Base-by-base conservation (phyloP, 768 basidiomycete species). In the Mycena rebaudengoi region DNA sequence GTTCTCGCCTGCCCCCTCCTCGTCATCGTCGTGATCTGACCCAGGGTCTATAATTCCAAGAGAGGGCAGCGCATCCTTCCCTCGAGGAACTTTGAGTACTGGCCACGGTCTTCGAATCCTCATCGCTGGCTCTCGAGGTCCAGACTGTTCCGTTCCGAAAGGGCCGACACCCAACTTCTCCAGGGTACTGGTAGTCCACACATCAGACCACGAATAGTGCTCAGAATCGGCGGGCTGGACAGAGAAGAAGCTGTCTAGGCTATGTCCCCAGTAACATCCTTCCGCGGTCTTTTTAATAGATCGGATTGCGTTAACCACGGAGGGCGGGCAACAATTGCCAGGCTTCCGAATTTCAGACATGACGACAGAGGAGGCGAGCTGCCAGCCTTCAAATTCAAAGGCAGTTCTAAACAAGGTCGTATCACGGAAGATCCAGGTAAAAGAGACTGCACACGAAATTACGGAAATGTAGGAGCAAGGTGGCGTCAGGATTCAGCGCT, bases 131-230 rank as follows among this genome's bases (percentile, higher is more conserved):
- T 65, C 63, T 10, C 29, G 33, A 18, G 5, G 25, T 20, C n/a
- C 3, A 37, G 28, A 7, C 25, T 13, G 16, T 7, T 43, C 29
- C n/a, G n/a, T n/a, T n/a, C n/a, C n/a, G n/a, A n/a, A n/a, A n/a
- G n/a, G 18, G 44, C 33, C 39, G 55, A 59, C 33, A 32, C 64
- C 64, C 7, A 60, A 58, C 45, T 55, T 52, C 18, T 60, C 37
- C 14, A 65, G 58, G 16, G 60, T 58, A n/a, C 64, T 65, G 6
- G 64, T 65, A 7, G 64, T 65, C 64, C 64, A 65, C 3, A 65
- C 58, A 44, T 65, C 64, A 28, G 50, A 55, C 64, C 64, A 65
- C 7, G 57, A 25, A 30, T 65, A 65, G 12, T 65, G 30, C 40
- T 65, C 64, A 12, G 10, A 18, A 2, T 41, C 63, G 16, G 52